Base-by-base conservation (phyloP, 306 rosid genomes). In the Fagus sylvatica region DNA sequence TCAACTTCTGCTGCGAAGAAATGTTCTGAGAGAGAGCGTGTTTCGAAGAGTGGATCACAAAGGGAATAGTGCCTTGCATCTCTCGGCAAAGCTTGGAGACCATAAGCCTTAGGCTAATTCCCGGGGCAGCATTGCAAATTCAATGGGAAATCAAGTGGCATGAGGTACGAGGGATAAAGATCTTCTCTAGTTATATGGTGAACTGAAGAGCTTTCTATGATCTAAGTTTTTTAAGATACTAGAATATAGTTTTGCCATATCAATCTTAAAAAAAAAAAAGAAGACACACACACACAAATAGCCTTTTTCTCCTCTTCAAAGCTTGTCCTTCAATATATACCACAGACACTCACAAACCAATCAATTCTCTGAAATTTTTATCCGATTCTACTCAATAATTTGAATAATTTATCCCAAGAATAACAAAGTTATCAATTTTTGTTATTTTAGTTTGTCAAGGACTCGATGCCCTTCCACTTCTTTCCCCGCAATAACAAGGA, bases 111-210 rank as follows among this genome's bases (percentile, higher is more conserved):
- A n/a, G 93, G 90, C 89, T 74, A 49, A 79, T 87, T 71, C 83
- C 93, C 0, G 93, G 91, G 0, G 88, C 84, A 2, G 93, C 91
- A 1, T 62, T 90, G 68, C 93, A 90, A 81, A 87, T 91, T 90
- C 89, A 91, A 60, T 87, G 91, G 90, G 93, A 91, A 80, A 71
- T 87, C 73, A 91, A 85, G 77, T 88, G 96, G 96, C 87, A 79
- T 60, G 46, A 82, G 85, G 96, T 90, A 74, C 16, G 12, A 22
- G 1, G 1, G 7, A 51, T 22, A 65, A n/a, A 56, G 40, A n/a
- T 43, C 51, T 13, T 9, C 8, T 43, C n/a, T n/a, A n/a, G n/a
- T n/a, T 43, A n/a, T 43, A 43, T 43, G 51, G 15, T n/a, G n/a
- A n/a, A n/a, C n/a, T n/a, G n/a, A n/a, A n/a, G n/a, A 13, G 11